A percentile compares a stretch with the other conserved stretches of the same genome.
Conservation (phyloP, 805 yeast genomes). For the Saturnispora dispora region DNA sequence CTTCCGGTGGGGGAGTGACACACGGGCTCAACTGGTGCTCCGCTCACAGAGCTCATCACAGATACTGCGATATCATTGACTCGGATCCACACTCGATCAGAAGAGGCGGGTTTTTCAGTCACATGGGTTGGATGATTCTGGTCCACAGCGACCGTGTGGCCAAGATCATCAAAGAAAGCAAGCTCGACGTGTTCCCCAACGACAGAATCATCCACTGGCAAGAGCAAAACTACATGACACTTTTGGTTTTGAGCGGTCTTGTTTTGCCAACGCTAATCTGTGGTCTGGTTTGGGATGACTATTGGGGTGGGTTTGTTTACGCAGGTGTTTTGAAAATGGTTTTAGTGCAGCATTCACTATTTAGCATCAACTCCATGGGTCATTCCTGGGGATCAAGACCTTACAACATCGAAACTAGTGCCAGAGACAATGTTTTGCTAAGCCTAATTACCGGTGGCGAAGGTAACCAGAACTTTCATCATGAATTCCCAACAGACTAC, state of each 20-base stretch:
- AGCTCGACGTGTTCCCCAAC: conserved; percentile 55
- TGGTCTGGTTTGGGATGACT: conserved; percentile 66
- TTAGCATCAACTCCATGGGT: conserved; percentile 74
- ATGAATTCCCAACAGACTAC: conserved; percentile 89
- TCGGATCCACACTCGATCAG: conserved; percentile 81
- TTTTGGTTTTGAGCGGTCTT: conserved; percentile 39
- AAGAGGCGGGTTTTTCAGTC: conserved; percentile 73
- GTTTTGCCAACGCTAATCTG: conserved; percentile 58
- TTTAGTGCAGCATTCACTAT: conserved; percentile 68
- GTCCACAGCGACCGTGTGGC: conserved; percentile 51
- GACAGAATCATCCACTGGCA: conserved; percentile 56
- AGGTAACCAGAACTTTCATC: conserved; percentile 89
- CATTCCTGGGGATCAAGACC: conserved; percentile 72
- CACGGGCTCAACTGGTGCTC: conserved; percentile 72
- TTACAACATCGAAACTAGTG: conserved; percentile 66
- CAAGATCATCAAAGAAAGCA: conserved; percentile 31
- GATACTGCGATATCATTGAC: conserved; percentile 71
- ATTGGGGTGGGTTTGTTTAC: conserved; percentile 64
- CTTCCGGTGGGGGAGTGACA: conserved; percentile 70
- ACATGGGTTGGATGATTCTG: conserved; percentile 79
- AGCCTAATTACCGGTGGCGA: conserved; percentile 77
- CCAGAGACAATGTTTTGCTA: conserved; percentile 54
- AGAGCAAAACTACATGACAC: conserved; percentile 54
- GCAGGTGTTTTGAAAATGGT: conserved; percentile 71
- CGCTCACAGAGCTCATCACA: conserved; percentile 84